These are phyloP conservation scores for Scopulariopsis brevicaulis DNA, from an alignment of 2,329 filamentous ascomycete species.

Conservation along the genomic window DNA sequence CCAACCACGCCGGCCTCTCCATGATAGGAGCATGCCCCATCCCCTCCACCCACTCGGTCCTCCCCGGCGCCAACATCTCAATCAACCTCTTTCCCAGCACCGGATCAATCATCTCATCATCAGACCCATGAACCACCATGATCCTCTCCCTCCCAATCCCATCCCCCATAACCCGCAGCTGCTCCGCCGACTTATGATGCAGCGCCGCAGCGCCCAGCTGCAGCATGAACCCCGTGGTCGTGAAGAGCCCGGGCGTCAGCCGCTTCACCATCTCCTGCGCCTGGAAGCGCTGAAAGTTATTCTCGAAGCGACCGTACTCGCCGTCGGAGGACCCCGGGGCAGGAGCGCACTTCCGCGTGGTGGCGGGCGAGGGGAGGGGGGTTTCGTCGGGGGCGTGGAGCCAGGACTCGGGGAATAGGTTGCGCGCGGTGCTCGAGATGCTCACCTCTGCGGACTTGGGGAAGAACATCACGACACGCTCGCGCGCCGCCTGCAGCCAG, in stretches of 20 bases:
- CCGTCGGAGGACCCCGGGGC: conserved; percentile 12
- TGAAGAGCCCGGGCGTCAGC: conserved; percentile 46
- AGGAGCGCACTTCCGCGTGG: conserved; percentile 26
- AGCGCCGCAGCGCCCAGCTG: conserved; percentile 71
- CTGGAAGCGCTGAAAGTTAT: conserved; percentile 72
- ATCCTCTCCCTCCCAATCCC: conserved; percentile 63
- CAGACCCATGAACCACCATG: conserved; percentile 63
- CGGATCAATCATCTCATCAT: conserved; percentile 67
- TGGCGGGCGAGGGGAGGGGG: conserved; percentile 30
- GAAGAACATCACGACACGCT: conserved; percentile 44
- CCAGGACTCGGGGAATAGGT: conserved; percentile 56
- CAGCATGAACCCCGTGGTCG: conserved; percentile 56
- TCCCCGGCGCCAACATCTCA: conserved; percentile 49
- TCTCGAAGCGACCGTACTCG: conserved; percentile 48
- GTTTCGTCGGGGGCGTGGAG: conserved; percentile 49
- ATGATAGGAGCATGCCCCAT: conserved; percentile 66
- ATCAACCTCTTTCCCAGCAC: conserved; percentile 60
- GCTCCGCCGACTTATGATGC: conserved; percentile 61
- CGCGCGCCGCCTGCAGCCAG: conserved; percentile 23
- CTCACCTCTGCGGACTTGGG: conserved; percentile 61
- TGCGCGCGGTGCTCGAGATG: conserved; percentile 50
- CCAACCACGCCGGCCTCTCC: conserved; percentile 61
- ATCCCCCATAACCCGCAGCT: conserved; percentile 47
- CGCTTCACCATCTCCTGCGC: conserved; percentile 70
- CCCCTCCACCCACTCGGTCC: conserved; percentile 52